Evolutionary conservation across 441 rosid species (phyloP).

Genomic region (Melastoma candidum): DNA sequence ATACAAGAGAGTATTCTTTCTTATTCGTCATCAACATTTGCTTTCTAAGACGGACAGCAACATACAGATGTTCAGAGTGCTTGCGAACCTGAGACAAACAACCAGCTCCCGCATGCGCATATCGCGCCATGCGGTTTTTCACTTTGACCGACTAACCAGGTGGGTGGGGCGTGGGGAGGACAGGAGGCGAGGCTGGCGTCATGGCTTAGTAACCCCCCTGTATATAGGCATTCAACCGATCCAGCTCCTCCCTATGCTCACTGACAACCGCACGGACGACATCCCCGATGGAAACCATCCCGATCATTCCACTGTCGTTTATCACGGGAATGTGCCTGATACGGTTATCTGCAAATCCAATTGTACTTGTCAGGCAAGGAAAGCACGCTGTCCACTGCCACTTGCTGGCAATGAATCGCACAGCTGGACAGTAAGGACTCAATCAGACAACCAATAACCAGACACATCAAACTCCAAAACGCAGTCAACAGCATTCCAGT

Average conservation of each 20-base stretch:
- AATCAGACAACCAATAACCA: background rate
- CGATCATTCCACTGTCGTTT: conserved; percentile 57
- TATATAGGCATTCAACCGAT: conserved; percentile 78
- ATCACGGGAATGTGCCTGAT: conserved; percentile 95
- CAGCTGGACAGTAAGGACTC: background rate
- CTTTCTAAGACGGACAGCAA: too few species aligned
- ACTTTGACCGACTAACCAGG: too few species aligned
- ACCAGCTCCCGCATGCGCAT: too few species aligned
- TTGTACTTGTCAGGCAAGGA: conserved; percentile 3
- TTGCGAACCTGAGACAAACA: too few species aligned
- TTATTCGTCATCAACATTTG: too few species aligned
- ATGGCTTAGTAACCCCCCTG: conserved; percentile 81
- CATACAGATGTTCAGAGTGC: too few species aligned
- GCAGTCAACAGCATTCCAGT: too few species aligned
- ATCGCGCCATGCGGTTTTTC: too few species aligned
- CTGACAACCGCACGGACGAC: conserved; percentile 94
- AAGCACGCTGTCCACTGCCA: background rate
- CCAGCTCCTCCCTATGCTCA: conserved; percentile 81
- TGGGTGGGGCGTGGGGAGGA: too few species aligned
- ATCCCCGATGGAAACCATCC: conserved; percentile 97
- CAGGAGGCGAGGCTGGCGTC: conserved; percentile 7
- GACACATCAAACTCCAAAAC: background rate
- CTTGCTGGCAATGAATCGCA: too few species aligned
- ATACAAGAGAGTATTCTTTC: too few species aligned
- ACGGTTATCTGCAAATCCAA: conserved; percentile 47